These are phyloP conservation scores for Komagataella mondaviorum DNA, from an alignment of 805 yeast species.

Conservation along the genomic window DNA sequence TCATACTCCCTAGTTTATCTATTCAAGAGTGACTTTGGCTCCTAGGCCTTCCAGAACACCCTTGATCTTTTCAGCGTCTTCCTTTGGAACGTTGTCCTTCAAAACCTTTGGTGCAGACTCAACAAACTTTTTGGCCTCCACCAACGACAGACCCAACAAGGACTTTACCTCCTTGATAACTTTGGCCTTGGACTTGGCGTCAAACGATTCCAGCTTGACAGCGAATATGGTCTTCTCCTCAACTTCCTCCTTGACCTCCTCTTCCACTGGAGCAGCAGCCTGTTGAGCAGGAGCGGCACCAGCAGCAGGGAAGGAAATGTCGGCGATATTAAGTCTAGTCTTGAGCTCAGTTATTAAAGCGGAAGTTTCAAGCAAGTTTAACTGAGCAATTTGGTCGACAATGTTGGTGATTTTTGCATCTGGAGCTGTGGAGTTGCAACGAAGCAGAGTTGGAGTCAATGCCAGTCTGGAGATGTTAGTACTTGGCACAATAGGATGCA, in stretches of 20 bases:
- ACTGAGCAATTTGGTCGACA: conserved; percentile 81
- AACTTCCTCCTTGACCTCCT: conserved; percentile 17
- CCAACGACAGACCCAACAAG: conserved; percentile 81
- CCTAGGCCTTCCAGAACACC: conserved; percentile 87
- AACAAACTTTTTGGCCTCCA: conserved; percentile 95
- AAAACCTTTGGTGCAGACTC: conserved; percentile 94
- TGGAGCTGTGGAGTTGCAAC: conserved; percentile 44
- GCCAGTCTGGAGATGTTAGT: conserved; percentile 1
- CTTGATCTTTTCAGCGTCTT: conserved; percentile 94
- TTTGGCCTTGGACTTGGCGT: conserved; percentile 89
- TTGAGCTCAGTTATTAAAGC: conserved; percentile 68
- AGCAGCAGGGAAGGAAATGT: conserved; percentile 70
- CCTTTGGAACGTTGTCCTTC: conserved; percentile 93
- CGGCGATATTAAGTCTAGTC: conserved; percentile 82
- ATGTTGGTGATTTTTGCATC: conserved; percentile 81
- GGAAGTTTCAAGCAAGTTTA: conserved; percentile 92
- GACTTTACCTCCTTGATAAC: conserved; percentile 94
- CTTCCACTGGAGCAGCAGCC: conserved; percentile 48
- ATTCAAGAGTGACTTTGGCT: conserved; percentile 86
- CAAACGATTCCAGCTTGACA: conserved; percentile 26
- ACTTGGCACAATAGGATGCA: background rate
- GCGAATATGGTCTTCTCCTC: conserved; percentile 31
- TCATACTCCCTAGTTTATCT: conserved; percentile 10
- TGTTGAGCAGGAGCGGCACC: conserved; percentile 52
- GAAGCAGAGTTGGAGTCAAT: conserved; percentile 11